phyloP scores from a whole-genome alignment of 2,329 filamentous ascomycete genomes.

The Xylaria sp. region DNA sequence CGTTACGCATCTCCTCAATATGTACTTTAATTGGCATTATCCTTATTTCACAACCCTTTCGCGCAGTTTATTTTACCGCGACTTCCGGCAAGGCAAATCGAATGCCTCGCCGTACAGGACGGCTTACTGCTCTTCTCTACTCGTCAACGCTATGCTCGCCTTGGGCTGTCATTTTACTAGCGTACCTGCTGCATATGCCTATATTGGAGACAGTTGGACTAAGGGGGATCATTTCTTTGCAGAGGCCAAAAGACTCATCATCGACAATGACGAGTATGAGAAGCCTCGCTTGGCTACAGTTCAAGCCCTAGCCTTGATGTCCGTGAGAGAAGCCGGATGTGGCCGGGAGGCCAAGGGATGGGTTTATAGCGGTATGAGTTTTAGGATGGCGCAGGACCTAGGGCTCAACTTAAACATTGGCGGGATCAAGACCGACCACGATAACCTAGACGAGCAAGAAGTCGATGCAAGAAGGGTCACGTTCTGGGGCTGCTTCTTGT shows the following conservation, averaged over 20 bases:
- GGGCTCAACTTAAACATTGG: conserved; percentile 85
- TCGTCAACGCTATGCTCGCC: conserved; percentile 93
- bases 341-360: conserved; percentile 93
- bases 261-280: conserved; percentile 92
- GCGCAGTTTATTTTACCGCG: conserved; percentile 81
- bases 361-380: conserved; percentile 98
- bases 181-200: conserved; percentile 69
- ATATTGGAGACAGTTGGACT: conserved; percentile 75
- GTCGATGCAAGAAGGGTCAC: conserved; percentile 88
- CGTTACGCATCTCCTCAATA: conserved; percentile 85
- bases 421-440: conserved; percentile 60
- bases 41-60: conserved; percentile 92
- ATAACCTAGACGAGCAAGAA: conserved; percentile 74
- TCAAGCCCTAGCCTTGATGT: conserved; percentile 93
- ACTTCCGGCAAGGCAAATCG: conserved; percentile 75
- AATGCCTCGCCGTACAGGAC: conserved; percentile 55
- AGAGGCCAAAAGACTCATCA: conserved; percentile 85
- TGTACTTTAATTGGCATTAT: conserved; percentile 99
- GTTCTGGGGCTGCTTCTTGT: conserved; percentile 98
- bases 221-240: conserved; percentile 96
- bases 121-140: conserved; percentile 81
- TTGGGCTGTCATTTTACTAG: conserved; percentile 92
- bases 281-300: conserved; percentile 87
- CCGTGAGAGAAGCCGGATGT: conserved; percentile 91
- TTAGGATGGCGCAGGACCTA: conserved; percentile 94